Evolutionary conservation across 2,329 filamentous ascomycete genomes (phyloP), one percentile per base, ranked within the genome.

Genomic region (Fulvia fulva): DNA sequence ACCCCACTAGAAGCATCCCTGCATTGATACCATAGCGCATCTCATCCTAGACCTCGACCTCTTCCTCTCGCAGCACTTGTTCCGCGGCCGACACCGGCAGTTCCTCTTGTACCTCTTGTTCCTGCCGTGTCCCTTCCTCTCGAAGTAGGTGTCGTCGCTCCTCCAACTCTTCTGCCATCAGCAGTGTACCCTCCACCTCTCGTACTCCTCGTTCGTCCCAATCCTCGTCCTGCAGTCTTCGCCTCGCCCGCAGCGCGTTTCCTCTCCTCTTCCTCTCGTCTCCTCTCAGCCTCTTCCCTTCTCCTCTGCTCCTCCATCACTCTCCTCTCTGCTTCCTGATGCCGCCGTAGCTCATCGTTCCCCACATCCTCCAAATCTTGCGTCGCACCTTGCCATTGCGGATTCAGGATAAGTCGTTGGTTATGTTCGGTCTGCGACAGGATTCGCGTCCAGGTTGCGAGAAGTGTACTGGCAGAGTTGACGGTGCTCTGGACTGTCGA

Each of bases 371-470:
- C 81, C 41, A 96, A 76, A 75, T 99, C 94, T 69, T 92, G 86
- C 4, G 85, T 89, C 26, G 92, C 89, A 57, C 94, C 94, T 70
- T 93, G 88, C 91, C 93, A 99, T 58, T 85, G 81, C 1, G 91
- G 89, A 70, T 96, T 89, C 47, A 97, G 81, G 46, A 99, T 87
- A 52, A 99, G 80, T 23, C 94, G 87, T 74, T 97, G 92, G 71
- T 96, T 97, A 76, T 99, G 94, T 75, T 99, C 94, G 4, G 94
- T 97, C 75, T 99, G 94, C 6, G 91, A 94, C 12, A 99, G 83
- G 65, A 99, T 97, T 53, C 91, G 87, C 8, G 91, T 96, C 93
- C 93, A 99, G 16, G 92, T 96, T 68, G 95, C 91, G 30, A 99
- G 85, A 14, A 99, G 83, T 1, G 89, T 89, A 14, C 92, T 95